Evolutionary conservation across 2,329 filamentous ascomycete species (phyloP).

Genomic region (Curvularia sp.): DNA sequence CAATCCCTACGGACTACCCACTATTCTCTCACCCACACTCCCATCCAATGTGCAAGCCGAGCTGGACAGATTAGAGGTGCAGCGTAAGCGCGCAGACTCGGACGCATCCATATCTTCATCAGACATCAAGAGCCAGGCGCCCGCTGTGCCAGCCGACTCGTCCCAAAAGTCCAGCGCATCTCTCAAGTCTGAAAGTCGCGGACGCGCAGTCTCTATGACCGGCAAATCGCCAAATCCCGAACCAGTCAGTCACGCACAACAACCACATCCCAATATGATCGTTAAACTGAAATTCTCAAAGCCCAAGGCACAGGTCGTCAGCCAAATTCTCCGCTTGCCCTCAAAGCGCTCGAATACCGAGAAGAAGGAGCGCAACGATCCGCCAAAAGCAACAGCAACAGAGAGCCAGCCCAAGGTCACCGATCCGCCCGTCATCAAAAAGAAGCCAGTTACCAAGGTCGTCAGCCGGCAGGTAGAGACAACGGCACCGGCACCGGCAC

Average conservation of each 20-base stretch:
- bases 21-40: slow-evolving; percentile 64
- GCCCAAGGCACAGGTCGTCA: slow-evolving; percentile 56
- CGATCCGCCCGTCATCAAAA: slow-evolving; percentile 31
- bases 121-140: slow-evolving; percentile 38
- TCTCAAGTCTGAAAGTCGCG: slow-evolving; percentile 32
- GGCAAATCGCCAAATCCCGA: slow-evolving; percentile 35
- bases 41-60: slow-evolving; percentile 63
- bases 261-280: slow-evolving; percentile 43
- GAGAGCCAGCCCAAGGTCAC: slow-evolving; percentile 30
- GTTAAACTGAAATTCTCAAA: slow-evolving; percentile 62
- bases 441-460: slow-evolving; percentile 38
- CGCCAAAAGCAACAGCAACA: slow-evolving; percentile 25
- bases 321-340: slow-evolving; percentile 46
- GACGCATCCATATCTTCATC: slow-evolving; percentile 46
- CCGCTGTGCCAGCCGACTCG: slow-evolving; percentile 30
- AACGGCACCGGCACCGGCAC: slow-evolving; percentile 8
- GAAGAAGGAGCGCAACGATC: slow-evolving; percentile 40
- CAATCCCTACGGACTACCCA: slow-evolving; percentile 55
- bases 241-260: slow-evolving; percentile 19
- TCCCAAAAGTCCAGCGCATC: slow-evolving; percentile 29
- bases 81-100: slow-evolving; percentile 45
- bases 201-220: slow-evolving; percentile 37
- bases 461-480: slow-evolving; percentile 34
- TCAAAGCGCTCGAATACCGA: slow-evolving; percentile 31
- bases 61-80: slow-evolving; percentile 53